phyloP scores from a whole-genome alignment of 1,284 basidiomycete genomes.

The Melanopsichium pennsylvanicum region DNA sequence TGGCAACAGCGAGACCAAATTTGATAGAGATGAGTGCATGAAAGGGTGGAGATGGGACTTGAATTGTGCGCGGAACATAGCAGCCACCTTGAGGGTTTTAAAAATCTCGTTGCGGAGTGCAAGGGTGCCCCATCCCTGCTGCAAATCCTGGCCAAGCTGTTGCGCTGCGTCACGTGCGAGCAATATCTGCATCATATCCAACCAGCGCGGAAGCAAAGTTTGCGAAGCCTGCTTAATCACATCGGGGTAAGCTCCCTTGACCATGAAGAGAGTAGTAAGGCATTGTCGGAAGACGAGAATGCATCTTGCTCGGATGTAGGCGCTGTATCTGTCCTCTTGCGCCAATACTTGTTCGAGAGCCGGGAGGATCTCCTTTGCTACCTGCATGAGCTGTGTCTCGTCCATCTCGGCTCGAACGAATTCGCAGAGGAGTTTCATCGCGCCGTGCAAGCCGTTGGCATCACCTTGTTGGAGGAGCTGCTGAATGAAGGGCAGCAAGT shows the following conservation, averaged over 20 bases:
- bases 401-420: slow-evolving; percentile 62
- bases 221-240: slow-evolving; percentile 82
- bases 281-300: slow-evolving; percentile 90
- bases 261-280: slow-evolving; percentile 87
- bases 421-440: slow-evolving; percentile 58
- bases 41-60: slow-evolving; percentile 35
- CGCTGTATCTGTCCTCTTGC: slow-evolving; percentile 34
- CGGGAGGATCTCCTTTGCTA: slow-evolving; percentile 57
- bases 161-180: slow-evolving; percentile 22
- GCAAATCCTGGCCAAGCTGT: slow-evolving; percentile 11
- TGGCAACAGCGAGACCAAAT: slow-evolving; percentile 41
- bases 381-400: slow-evolving; percentile 59
- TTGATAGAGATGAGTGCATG: slow-evolving; percentile 28
- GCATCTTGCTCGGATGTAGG: slow-evolving; percentile 73
- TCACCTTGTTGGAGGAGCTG: slow-evolving; percentile 41
- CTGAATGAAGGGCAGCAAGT: slow-evolving; percentile 53
- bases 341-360: slow-evolving; percentile 50
- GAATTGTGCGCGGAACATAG: slow-evolving; percentile 55
- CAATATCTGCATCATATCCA: slow-evolving; percentile 46
- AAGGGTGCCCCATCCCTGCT: slow-evolving; percentile 43
- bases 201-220: slow-evolving; percentile 84
- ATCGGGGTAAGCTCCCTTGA: slow-evolving; percentile 87
- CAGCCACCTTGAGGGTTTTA: slow-evolving; percentile 57
- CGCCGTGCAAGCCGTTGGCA: slow-evolving; percentile 49
- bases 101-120: slow-evolving; percentile 54